phyloP scores from a whole-genome alignment of 2,329 filamentous ascomycete genomes.

The Polychaeton citri region DNA sequence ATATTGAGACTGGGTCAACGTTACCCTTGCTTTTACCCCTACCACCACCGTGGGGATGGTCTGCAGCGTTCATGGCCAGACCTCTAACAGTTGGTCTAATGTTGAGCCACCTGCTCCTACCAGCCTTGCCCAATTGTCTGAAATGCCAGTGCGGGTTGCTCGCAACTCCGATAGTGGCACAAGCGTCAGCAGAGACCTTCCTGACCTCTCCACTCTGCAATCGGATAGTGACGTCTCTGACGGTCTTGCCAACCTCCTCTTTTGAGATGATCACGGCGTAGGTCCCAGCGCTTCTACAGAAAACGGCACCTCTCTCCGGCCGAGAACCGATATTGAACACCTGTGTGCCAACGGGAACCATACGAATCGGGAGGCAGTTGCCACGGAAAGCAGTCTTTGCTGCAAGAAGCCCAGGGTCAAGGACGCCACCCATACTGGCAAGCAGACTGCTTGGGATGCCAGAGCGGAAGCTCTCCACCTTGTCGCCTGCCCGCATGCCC shows the following conservation, averaged over 20 bases:
- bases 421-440: constrained; percentile 78
- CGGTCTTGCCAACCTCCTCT: constrained; percentile 60
- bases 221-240: constrained; percentile 69
- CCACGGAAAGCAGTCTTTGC: constrained; percentile 88
- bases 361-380: constrained; percentile 88
- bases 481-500: constrained; percentile 80
- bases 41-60: constrained; percentile 97
- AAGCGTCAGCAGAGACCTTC: constrained; percentile 79
- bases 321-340: constrained; percentile 79
- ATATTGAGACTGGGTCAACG: constrained; percentile 84
- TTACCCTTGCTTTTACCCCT: constrained; percentile 99
- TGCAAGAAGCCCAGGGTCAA: constrained; percentile 92
- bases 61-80: constrained; percentile 97
- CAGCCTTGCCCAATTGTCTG: constrained; percentile 84
- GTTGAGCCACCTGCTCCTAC: constrained; percentile 82
- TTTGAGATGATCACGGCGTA: constrained; percentile 82
- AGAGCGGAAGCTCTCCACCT: constrained; percentile 78
- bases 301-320: constrained; percentile 62
- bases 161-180: constrained; percentile 83
- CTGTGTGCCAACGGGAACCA: constrained; percentile 88
- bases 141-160: constrained; percentile 92
- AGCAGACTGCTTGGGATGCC: constrained; percentile 82
- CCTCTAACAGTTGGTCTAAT: constrained; percentile 92
- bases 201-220: constrained; percentile 89
- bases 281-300: constrained; percentile 90